Evolutionary conservation across 441 rosid species (phyloP), one percentile per base, ranked within the genome.

Genomic region (Populus hybrid): DNA sequence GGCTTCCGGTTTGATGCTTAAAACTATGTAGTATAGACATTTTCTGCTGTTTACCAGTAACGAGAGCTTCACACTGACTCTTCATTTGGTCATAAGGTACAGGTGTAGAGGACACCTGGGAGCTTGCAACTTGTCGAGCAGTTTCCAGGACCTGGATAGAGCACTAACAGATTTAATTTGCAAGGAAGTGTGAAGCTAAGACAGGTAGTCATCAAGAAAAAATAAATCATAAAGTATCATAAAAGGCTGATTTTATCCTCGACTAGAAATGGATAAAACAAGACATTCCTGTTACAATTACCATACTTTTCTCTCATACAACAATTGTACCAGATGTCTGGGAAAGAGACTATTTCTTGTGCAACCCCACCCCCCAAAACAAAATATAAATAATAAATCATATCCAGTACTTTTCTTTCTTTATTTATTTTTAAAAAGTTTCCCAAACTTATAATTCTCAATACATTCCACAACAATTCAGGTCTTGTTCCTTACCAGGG

Each of bases 41-140:
- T 89, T 95, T 95, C 86, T 91, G 90, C 82, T 94, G 98, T 83
- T 95, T 94, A 68, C 94, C 97, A 7, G 82, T 81, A 74, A 89
- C 88, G 73, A 94, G 97, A 67, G 97, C 98, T 88, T 94, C 99
- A 38, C 99, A 95, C 72, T 94, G 99, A 84, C 84, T 91, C 87
- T 85, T 94, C 95, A 94, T 91, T 82, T 95, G 92, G 82, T 92
- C 98, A 81, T 94, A 94, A 42, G 99, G 91, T 71, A 94, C 78
- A 59, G 91, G 90, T 34, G 84, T 80, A 8, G 95, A 85, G n/a
- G 90, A 87, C 73, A 86, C 89, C n/a, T 93, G 91, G 76, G 84
- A 81, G 85, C 93, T 92, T 84, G 94, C 97, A 71, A 94, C 97
- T 86, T 94, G 92, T 67, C 87, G 80, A 42, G 99, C 95, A 61